Base-by-base conservation (phyloP, 2,329 filamentous ascomycete genomes). In the Calonectria ilicicola region DNA sequence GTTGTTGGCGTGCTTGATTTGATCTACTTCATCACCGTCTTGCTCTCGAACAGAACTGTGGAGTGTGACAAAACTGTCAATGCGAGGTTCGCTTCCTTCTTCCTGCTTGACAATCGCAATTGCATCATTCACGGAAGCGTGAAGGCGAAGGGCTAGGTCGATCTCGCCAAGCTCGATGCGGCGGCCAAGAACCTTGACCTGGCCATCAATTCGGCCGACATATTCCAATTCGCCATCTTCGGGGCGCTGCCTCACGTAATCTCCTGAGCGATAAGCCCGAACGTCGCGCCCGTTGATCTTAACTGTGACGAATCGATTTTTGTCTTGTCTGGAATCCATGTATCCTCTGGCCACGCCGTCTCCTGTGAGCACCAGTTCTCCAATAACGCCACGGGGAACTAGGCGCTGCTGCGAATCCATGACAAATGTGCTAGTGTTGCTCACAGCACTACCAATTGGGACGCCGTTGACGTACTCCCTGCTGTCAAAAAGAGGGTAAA, bases 101-200 rank as follows among this genome's bases (percentile, higher is more conserved):
- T 44, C 17, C 3, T 47, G n/a, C 2, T 23, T 47, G 21, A 47
- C n/a, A 14, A 47, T 47, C 3, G 44, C n/a, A 14, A n/a, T 14
- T 12, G n/a, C n/a, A 12, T 47, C 44, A n/a, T 47, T 23, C 0
- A 47, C 44, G 5, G 21, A 12, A n/a, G 8, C 12, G n/a, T 21
- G n/a, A 47, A n/a, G 21, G n/a, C 19, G 44, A 47, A 47, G n/a
- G 23, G 44, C 81, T 0, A 80, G 78, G 3, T 81, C 82, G 0
- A 83, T 82, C 49, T 82, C 79, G 1, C 1, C 65, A 32, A 73
- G 77, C 44, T 80, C 76, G 9, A 82, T 80, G 68, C n/a, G 0
- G 12, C 71, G 5, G 79, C 81, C 40, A 81, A 76, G 42, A 80
- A 82, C 78, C 80, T 81, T 1, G 81, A 83, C 4, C 72, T 81